Conservation (phyloP, 2,329 filamentous ascomycete genomes). For the Pochonia chlamydosporia region DNA sequence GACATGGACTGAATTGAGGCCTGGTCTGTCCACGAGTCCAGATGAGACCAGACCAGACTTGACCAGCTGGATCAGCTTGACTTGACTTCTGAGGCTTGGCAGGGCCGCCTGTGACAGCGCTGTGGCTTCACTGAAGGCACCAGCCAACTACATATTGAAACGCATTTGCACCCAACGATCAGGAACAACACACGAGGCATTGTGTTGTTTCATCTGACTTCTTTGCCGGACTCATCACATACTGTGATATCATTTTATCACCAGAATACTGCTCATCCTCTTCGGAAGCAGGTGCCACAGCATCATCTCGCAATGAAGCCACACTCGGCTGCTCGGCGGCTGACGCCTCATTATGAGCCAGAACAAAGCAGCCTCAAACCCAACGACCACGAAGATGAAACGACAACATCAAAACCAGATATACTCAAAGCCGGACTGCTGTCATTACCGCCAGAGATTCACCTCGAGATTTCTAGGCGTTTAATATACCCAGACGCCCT, state of each 20-base stretch:
- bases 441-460: slow-evolving; percentile 59
- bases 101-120: background rate
- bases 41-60: no score
- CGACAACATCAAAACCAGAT: background rate
- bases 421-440: background rate
- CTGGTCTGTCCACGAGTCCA: no score
- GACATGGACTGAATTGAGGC: no score
- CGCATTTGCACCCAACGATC: background rate
- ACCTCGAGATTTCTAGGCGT: slow-evolving; percentile 52
- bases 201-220: no score
- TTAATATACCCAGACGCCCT: slow-evolving; percentile 67
- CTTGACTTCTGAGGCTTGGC: no score
- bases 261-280: no score
- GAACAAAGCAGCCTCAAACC: background rate
- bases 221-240: no score
- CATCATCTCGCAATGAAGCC: background rate
- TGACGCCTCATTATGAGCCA: slow-evolving; percentile 4
- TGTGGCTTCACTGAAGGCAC: background rate
- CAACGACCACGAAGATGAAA: background rate
- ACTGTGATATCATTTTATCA: no score
- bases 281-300: no score
- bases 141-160: background rate
- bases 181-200: no score
- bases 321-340: no score
- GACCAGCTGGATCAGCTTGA: no score